Evolutionary conservation across 1,284 basidiomycete genomes (phyloP).

Genomic region (Ganoderma sinense): DNA sequence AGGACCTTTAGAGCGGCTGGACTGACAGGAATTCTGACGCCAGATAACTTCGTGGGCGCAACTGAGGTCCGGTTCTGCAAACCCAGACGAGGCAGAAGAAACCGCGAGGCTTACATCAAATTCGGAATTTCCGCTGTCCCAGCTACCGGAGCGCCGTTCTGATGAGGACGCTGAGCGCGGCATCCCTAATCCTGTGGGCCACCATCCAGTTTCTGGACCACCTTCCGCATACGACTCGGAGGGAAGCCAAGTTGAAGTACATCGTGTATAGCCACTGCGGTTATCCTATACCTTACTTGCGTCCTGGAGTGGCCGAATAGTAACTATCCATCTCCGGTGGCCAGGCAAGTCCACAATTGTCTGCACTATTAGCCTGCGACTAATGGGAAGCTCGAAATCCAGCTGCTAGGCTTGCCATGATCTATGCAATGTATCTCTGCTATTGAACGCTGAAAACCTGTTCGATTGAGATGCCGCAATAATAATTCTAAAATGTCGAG

Average conservation of each 20-base stretch:
- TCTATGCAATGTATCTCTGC: background rate
- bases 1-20: background rate
- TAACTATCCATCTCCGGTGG: too few species aligned
- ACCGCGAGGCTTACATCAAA: background rate
- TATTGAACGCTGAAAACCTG: background rate
- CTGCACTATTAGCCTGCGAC: background rate
- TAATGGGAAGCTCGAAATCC: background rate
- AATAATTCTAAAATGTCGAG: too few species aligned
- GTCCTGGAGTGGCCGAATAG: too few species aligned
- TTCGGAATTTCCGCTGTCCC: background rate
- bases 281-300: too few species aligned
- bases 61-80: background rate
- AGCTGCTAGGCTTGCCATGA: background rate
- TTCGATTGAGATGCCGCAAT: background rate
- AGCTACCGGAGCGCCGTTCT: background rate
- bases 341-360: too few species aligned
- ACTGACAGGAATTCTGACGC: background rate
- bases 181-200: background rate
- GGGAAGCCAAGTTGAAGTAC: background rate
- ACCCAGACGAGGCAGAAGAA: background rate
- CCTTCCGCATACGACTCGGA: background rate
- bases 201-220: background rate
- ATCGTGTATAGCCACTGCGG: background rate
- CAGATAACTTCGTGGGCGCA: background rate
- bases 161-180: background rate